Conservation (phyloP, 2,329 filamentous ascomycete genomes). For the Sporothrix humicola region DNA sequence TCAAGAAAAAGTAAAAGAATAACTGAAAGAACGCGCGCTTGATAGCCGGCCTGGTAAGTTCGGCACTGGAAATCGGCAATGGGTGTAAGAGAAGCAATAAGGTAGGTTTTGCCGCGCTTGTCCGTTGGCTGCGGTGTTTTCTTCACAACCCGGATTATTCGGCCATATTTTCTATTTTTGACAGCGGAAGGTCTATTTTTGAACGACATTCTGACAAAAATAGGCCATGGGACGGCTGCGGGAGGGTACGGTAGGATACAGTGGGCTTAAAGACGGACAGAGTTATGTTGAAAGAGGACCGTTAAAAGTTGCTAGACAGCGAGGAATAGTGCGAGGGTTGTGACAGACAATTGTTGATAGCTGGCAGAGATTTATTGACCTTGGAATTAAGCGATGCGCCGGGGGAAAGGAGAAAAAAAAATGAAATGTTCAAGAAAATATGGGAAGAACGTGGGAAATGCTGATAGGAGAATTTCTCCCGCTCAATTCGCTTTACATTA, state of each 20-base stretch:
- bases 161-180: neutral
- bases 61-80: neutral
- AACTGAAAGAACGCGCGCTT: no score
- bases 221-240: neutral
- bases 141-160: slow-evolving; percentile 1
- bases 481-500: neutral
- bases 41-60: neutral
- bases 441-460: neutral
- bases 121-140: neutral
- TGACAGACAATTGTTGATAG: neutral
- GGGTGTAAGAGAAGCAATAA: neutral
- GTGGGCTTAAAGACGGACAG: neutral
- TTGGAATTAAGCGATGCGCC: slow-evolving; percentile 4
- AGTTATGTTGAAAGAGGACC: neutral
- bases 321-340: neutral
- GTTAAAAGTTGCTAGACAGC: neutral
- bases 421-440: no score
- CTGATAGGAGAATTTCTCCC: neutral
- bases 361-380: neutral
- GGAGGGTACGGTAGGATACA: slow-evolving; percentile 4
- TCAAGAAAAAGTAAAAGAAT: no score
- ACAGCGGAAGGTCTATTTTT: neutral
- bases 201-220: neutral
- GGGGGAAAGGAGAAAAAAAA: slow-evolving; percentile 4
- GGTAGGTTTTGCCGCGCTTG: neutral